Base-by-base conservation (phyloP, 495 filamentous ascomycete genomes). In the Xeromyces bisporus region DNA sequence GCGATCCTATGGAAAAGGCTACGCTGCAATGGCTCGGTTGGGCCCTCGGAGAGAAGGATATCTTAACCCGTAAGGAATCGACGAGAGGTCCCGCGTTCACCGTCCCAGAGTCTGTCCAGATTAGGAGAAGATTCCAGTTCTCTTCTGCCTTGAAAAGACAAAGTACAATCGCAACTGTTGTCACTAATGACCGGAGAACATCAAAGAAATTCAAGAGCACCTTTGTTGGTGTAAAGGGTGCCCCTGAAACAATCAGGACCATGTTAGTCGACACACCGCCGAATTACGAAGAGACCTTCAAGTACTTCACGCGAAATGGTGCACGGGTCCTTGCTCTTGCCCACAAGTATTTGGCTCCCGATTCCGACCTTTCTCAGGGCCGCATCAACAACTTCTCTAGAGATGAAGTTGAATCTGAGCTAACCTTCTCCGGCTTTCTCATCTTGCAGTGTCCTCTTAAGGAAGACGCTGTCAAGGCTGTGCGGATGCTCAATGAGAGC, bases 1-100 rank as follows among this genome's bases (percentile, higher is more conserved):
- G 89, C 38, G 89, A 99, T 48, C 89, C 89, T 10, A 99, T 99
- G 89, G 89, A 99, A 46, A 93, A 94, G 53, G 89, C 89, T 23
- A 94, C 89, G 7, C 60, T 99, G 12, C 62, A 63, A 7, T 80
- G 85, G 34, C 71, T 99, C 29, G 84, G 87, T 21, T 99, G 89
- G 89, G 72, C 68, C 25, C 62, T 99, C 16, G 84, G 86, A 18
- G 77, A 73, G 36, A 87, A 89, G 35, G 91, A 96, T 44, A 80
- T 63, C 21, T 69, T 99, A 7, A 53, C 58, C 6, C 48, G 50
- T 32, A 64, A 64, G 34, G 57, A 55, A 3, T 51, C 55, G 6
- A 51, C 59, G 3, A 50, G 58, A 8, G 66, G 67, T 7, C 56
- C 62, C 21, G 46, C 58, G 12, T 48, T 57, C 16, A 53, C 58